Conservation (phyloP, 768 basidiomycete genomes). For the Tulasnella calospora region DNA sequence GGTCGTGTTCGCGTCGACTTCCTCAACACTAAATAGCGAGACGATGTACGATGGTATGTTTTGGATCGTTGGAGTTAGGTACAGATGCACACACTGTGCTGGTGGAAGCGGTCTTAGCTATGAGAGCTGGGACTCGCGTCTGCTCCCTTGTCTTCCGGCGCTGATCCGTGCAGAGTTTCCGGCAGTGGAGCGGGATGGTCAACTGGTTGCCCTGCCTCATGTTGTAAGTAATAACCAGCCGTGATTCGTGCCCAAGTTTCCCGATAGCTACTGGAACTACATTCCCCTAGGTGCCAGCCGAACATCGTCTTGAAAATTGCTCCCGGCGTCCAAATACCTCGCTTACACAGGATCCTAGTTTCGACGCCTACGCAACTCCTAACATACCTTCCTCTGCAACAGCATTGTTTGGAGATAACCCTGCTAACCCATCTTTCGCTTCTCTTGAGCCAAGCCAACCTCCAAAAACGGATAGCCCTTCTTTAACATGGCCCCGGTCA, state of each 20-base stretch:
- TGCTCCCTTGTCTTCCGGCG: background rate
- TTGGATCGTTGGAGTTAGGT: background rate
- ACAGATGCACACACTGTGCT: background rate
- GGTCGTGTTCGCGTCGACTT: background rate
- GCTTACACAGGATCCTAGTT: too few species aligned
- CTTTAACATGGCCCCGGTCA: too few species aligned
- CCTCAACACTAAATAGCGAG: too few species aligned
- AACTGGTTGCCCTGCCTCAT: background rate
- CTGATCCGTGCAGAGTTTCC: constrained; percentile 13
- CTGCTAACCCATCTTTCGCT: too few species aligned
- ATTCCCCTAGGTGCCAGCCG: constrained; percentile 8
- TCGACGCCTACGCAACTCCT: too few species aligned
- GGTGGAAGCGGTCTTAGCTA: background rate
- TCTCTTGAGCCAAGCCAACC: too few species aligned
- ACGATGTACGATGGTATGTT: background rate
- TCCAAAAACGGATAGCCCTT: too few species aligned
- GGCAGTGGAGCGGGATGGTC: background rate
- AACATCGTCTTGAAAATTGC: background rate
- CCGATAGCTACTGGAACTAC: background rate
- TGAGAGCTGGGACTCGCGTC: background rate
- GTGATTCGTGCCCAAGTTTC: background rate
- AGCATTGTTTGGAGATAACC: too few species aligned
- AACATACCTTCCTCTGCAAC: too few species aligned
- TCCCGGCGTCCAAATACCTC: too few species aligned
- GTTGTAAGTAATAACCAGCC: background rate